Conservation (phyloP, 495 filamentous ascomycete genomes). For the Cercophora samala region DNA sequence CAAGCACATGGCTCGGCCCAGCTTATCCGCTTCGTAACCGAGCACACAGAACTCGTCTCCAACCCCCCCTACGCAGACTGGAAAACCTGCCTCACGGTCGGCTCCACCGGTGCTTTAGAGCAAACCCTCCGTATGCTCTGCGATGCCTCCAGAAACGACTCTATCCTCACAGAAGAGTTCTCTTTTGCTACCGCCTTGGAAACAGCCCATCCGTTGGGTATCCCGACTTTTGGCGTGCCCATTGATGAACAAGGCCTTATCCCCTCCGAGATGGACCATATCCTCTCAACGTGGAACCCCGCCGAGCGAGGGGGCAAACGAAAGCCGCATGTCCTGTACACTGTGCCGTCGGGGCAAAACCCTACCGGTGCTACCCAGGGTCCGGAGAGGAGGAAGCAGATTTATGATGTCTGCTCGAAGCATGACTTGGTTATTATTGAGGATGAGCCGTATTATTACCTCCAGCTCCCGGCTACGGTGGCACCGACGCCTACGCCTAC, state of each 20-base stretch:
- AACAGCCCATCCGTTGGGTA: conserved; percentile 72
- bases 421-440: conserved; percentile 87
- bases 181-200: conserved; percentile 81
- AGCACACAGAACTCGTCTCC: conserved; percentile 83
- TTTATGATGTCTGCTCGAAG: conserved; percentile 75
- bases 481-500: conserved; percentile 22
- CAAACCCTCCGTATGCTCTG: conserved; percentile 73
- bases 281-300: conserved; percentile 66
- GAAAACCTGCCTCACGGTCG: conserved; percentile 69
- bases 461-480: conserved; percentile 89
- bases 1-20: conserved; percentile 83
- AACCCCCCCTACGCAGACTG: conserved; percentile 81
- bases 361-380: conserved; percentile 85
- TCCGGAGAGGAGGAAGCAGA: conserved; percentile 56
- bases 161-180: conserved; percentile 78
- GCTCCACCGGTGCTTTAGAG: conserved; percentile 76
- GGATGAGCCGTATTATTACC: conserved; percentile 95
- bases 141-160: conserved; percentile 62
- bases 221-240: conserved; percentile 65
- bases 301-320: conserved; percentile 49
- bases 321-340: conserved; percentile 79
- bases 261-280: conserved; percentile 60
- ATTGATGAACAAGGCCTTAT: conserved; percentile 79
- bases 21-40: conserved; percentile 80
- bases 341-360: conserved; percentile 84